Base-by-base conservation (phyloP, 768 basidiomycete genomes). In the Lentinula sp. region DNA sequence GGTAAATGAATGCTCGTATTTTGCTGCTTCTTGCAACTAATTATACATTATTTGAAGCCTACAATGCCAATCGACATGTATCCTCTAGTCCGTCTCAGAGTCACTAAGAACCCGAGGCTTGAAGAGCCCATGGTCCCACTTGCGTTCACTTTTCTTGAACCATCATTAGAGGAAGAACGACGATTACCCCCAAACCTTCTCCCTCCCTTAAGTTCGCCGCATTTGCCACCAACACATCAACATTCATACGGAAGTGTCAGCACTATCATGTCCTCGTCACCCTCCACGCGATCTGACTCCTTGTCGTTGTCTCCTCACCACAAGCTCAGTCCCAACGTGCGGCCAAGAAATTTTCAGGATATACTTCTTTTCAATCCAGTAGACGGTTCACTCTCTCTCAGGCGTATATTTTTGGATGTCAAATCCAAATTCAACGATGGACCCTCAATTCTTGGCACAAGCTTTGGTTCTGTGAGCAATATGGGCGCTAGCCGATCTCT, bases 341-440 rank as follows among this genome's bases (percentile, higher is more conserved):
- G 74, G 16, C 74, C 76, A 11, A 70, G 70, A 18, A 84, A 84
- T 61, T 82, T 79, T 64, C 87, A 88, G 68, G 88, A 91, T 61
- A 62, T 89, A 3, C 77, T 91, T 16, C 66, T 90, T 2, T 89
- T 91, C 65, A 86, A 91, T 66, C 83, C 86, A 0, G 70, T 70
- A 0, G 82, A 84, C 43, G 81, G 82, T 0, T 71, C 78, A 3
- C 74, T 91, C 21, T 80, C 82, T 0, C 71, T 90, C 49, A 76
- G 84, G 28, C 73, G 88, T 1, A 69, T 89, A 51, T 70, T 72
- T 2, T 60, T 87, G 4, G 83, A 86, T 39, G 70, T 66, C 49
- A 62, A 57, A 32, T 4, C 21, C 16, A 46, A 53, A 32, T 37
- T 31, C 16, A 52, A 52, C 3, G 57, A 59, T 35, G 57, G 46